Base-by-base conservation (phyloP, 2,329 filamentous ascomycete genomes). In the Scedosporium apiospermum region DNA sequence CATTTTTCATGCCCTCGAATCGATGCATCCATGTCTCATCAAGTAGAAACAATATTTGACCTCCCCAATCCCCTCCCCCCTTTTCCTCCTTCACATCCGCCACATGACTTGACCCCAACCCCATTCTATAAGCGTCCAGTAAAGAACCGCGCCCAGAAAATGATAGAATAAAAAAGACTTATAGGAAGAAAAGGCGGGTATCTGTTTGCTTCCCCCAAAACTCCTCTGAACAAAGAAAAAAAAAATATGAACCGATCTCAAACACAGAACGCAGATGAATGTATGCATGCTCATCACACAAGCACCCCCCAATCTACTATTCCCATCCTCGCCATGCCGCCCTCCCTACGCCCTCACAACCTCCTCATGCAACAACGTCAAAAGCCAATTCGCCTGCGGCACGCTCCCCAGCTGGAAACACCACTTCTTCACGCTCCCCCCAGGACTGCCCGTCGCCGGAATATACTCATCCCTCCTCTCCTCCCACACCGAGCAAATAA, bases 401-500 rank as follows among this genome's bases (percentile, higher is more conserved):
- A 77, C 78, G 51, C 76, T 84, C 57, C 75, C 76, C 65, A 82
- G 85, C 72, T 86, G 83, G 73, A 86, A 85, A 67, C 83, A 86
- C 83, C 83, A 86, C 73, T 85, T 86, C 68, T 80, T 83, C 63
- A 86, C 81, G 64, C 77, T 80, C 23, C 83, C 83, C 7, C 77
- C 77, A 5, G 81, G 76, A 26, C 76, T 77, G 6, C 82, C 82
- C 23, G 75, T 80, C 60, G 78, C 76, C 2, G 82, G 81, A 51
- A 76, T 82, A 18, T 77, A 79, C 65, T 83, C 83, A 65, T 87
- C 83, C 58, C 86, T 86, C 67, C 88, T 77, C 66, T 91, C 87
- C 72, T 95, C 89, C 86, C 91, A 95, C 42, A 97, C 88, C 66
- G 89, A 93, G 63, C 96, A 87, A 1, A 95, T 90, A 69, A 97